These are phyloP conservation scores for Pyrrhoderma noxium DNA, from an alignment of 1,284 basidiomycete genomes.

Conservation along the genomic window DNA sequence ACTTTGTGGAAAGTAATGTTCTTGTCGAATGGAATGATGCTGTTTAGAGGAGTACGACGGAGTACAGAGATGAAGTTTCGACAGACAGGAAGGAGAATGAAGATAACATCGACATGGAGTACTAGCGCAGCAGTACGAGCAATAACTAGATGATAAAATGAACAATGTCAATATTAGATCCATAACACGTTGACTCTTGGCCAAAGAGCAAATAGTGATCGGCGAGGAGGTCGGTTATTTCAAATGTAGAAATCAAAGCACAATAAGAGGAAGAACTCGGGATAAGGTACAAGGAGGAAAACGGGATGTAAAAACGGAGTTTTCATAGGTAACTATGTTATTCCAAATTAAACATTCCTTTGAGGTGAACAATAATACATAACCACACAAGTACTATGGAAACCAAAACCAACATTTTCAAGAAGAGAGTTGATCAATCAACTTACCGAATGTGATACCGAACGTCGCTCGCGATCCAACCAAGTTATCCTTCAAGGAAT, in stretches of 20 bases:
- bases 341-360: too few relatives aligned
- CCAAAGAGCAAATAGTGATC: too few relatives aligned
- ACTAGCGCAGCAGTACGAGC: constrained; percentile 81
- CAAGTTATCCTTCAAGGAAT: constrained; percentile 72
- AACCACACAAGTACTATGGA: too few relatives aligned
- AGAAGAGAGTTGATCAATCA: not conserved
- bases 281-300: not conserved
- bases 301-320: not conserved
- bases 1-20: constrained; percentile 85
- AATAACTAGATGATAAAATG: constrained; percentile 47
- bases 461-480: constrained; percentile 57
- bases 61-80: constrained; percentile 84
- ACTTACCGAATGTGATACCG: constrained; percentile 70
- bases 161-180: not conserved
- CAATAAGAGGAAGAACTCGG: not conserved
- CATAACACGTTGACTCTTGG: not conserved
- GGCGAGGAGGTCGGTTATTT: too few relatives aligned
- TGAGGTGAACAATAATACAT: too few relatives aligned
- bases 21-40: constrained; percentile 85
- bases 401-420: not conserved
- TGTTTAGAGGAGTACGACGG: constrained; percentile 74
- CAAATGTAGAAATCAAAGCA: too few relatives aligned
- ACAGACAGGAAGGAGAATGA: constrained; percentile 88
- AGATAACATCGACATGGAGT: constrained; percentile 80
- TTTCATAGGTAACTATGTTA: too few relatives aligned